Evolutionary conservation across 2,329 filamentous ascomycete species (phyloP).

Genomic region (Penicillium sp.): DNA sequence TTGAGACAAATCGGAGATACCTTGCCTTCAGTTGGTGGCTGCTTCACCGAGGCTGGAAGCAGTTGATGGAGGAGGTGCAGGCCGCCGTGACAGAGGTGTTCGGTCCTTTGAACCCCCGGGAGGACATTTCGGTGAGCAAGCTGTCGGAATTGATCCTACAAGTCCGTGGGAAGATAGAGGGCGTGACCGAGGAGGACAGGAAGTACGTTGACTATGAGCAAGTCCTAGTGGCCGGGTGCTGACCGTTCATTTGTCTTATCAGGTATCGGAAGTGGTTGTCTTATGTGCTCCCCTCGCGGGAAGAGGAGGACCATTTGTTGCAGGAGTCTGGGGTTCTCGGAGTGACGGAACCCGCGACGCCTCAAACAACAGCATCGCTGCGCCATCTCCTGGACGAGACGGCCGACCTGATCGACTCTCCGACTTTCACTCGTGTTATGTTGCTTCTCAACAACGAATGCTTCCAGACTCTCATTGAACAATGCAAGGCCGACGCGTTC

Average conservation of each 20-base stretch:
- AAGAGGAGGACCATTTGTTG: constrained; percentile 74
- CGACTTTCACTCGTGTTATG: constrained; percentile 75
- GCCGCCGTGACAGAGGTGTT: constrained; percentile 82
- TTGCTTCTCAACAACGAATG: constrained; percentile 78
- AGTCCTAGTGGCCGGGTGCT: too few species aligned
- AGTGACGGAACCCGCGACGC: too few species aligned
- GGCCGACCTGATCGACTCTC: constrained; percentile 88
- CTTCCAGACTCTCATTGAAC: constrained; percentile 74
- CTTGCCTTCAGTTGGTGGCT: constrained; percentile 98
- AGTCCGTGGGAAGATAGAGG: too few species aligned
- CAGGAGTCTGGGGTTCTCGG: constrained; percentile 82
- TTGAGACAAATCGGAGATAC: constrained; percentile 90
- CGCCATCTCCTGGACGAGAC: constrained; percentile 88
- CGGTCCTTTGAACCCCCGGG: constrained; percentile 75
- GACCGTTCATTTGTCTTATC: too few species aligned
- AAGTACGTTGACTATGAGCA: too few species aligned
- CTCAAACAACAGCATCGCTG: constrained; percentile 47
- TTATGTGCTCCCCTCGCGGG: constrained; percentile 69
- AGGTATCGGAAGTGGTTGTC: constrained; percentile 69
- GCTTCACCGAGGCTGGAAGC: constrained; percentile 77
- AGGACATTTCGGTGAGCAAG: too few species aligned
- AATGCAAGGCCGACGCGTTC: constrained; percentile 68
- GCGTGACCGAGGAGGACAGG: too few species aligned
- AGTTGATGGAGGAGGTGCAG: constrained; percentile 71
- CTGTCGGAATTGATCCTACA: too few species aligned